Percentiles rank a stretch among this genome's conserved stretches.
phyloP scores from a whole-genome alignment of 2,329 filamentous ascomycete genomes.

The Diaporthe sp. region DNA sequence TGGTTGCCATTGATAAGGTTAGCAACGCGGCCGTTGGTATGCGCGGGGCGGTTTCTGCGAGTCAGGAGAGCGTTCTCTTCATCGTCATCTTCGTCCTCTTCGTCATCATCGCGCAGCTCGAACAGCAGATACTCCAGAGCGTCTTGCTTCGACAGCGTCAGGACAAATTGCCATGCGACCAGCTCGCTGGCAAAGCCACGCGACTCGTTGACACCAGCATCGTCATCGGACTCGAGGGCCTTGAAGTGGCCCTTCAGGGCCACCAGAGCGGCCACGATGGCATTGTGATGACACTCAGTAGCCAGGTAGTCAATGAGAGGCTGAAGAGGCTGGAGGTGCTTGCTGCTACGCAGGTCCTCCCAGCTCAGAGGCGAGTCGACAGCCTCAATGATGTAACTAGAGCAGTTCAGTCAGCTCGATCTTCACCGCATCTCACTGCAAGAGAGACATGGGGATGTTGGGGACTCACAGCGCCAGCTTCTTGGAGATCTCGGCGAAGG shows the following conservation, averaged over 20 bases:
- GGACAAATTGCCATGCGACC: slow-evolving; percentile 31
- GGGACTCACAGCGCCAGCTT: slow-evolving; percentile 27
- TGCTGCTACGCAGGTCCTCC: slow-evolving; percentile 31
- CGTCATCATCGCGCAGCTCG: slow-evolving; percentile 25
- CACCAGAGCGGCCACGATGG: slow-evolving; percentile 24
- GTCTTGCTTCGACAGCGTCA: slow-evolving; percentile 27
- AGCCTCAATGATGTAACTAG: slow-evolving; percentile 29
- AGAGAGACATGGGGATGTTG: neutral
- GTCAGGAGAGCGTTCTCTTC: slow-evolving; percentile 26
- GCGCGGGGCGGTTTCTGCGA: neutral
- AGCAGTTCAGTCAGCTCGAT: neutral
- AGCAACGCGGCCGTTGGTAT: neutral
- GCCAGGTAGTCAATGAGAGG: slow-evolving; percentile 30
- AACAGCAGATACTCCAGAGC: slow-evolving; percentile 30
- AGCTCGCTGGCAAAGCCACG: slow-evolving; percentile 29
- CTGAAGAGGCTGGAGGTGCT: slow-evolving; percentile 26
- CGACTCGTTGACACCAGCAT: slow-evolving; percentile 27
- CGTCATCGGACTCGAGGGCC: slow-evolving; percentile 26
- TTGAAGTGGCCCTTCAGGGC: slow-evolving; percentile 31
- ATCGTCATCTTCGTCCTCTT: neutral
- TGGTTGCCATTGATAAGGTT: neutral
- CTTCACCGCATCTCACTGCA: neutral
- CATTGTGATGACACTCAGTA: slow-evolving; percentile 27
- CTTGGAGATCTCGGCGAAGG: slow-evolving; percentile 29
- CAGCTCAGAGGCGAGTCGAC: slow-evolving; percentile 27